Evolutionary conservation across 1,284 basidiomycete genomes (phyloP).

Genomic region (Flammula alnicola): DNA sequence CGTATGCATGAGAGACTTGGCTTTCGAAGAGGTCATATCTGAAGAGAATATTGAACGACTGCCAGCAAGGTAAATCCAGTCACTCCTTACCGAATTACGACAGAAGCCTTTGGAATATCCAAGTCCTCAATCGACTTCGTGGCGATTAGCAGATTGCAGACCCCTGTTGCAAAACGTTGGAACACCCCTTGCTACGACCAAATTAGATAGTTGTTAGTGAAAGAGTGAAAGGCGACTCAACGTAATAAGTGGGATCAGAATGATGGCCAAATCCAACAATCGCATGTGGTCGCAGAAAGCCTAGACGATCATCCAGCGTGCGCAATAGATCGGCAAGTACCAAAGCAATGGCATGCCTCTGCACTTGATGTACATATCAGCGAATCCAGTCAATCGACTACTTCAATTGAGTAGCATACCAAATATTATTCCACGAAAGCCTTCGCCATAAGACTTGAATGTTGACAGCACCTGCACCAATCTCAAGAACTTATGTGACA

Average conservation of each 20-base stretch:
- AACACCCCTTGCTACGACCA: conserved; percentile 44
- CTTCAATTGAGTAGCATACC: conserved; percentile 42
- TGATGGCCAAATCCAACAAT: conserved; percentile 34
- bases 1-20: conserved; percentile 59
- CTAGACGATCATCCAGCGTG: conserved; percentile 44
- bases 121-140: conserved; percentile 63
- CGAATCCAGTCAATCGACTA: conserved; percentile 5
- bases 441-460: conserved; percentile 52
- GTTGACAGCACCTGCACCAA: conserved; percentile 60
- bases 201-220: conserved; percentile 14
- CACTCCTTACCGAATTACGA: conserved; percentile 61
- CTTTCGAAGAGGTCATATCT: conserved; percentile 70
- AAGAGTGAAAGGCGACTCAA: conserved; percentile 6
- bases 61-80: neutral
- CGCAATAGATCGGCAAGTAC: conserved; percentile 38
- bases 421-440: conserved; percentile 68
- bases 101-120: conserved; percentile 54
- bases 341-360: conserved; percentile 30
- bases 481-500: conserved; percentile 65
- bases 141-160: conserved; percentile 63
- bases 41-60: conserved; percentile 9
- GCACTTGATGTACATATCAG: conserved; percentile 33
- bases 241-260: conserved; percentile 20
- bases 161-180: conserved; percentile 53
- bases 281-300: conserved; percentile 46